Evolutionary conservation across 768 basidiomycete genomes (phyloP).

Genomic region (Tylopilus sp.): DNA sequence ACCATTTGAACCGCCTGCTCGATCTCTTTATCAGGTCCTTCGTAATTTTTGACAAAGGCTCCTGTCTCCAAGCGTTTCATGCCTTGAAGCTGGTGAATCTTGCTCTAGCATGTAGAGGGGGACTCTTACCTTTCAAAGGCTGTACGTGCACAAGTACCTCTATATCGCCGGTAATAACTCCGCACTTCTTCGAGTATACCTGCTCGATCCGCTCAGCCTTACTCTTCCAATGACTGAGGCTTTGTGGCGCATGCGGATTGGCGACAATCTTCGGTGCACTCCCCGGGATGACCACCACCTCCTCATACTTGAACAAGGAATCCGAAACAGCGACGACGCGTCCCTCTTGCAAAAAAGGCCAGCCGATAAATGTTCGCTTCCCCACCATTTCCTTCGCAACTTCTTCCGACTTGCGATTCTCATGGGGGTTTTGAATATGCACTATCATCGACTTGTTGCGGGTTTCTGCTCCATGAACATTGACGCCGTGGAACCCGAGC

Average conservation of each 20-base stretch:
- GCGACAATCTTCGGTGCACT: conserved; percentile 52
- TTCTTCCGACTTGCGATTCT: conserved; percentile 62
- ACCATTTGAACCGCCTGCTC: conserved; percentile 89
- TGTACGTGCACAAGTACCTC: conserved; percentile 84
- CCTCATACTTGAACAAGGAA: conserved; percentile 82
- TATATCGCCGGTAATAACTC: conserved; percentile 78
- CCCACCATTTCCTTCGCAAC: conserved; percentile 76
- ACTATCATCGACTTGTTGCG: conserved; percentile 93
- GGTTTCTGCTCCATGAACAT: conserved; percentile 88
- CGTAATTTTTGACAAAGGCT: conserved; percentile 94
- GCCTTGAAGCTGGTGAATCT: conserved; percentile 43
- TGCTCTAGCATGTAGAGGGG: background rate
- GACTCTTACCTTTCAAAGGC: conserved; percentile 75
- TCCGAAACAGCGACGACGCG: conserved; percentile 85
- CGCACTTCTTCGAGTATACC: conserved; percentile 84
- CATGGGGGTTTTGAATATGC: conserved; percentile 73
- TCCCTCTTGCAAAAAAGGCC: conserved; percentile 96
- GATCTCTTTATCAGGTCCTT: conserved; percentile 72
- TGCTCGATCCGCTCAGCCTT: conserved; percentile 82
- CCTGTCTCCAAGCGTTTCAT: conserved; percentile 85
- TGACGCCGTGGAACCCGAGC: conserved; percentile 85
- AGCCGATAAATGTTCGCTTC: conserved; percentile 72
- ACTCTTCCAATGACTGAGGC: conserved; percentile 70
- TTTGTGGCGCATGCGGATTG: conserved; percentile 70
- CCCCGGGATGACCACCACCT: conserved; percentile 51